Conservation (phyloP, 192 early-diverging fungal species). For the Backusella australiensis region DNA sequence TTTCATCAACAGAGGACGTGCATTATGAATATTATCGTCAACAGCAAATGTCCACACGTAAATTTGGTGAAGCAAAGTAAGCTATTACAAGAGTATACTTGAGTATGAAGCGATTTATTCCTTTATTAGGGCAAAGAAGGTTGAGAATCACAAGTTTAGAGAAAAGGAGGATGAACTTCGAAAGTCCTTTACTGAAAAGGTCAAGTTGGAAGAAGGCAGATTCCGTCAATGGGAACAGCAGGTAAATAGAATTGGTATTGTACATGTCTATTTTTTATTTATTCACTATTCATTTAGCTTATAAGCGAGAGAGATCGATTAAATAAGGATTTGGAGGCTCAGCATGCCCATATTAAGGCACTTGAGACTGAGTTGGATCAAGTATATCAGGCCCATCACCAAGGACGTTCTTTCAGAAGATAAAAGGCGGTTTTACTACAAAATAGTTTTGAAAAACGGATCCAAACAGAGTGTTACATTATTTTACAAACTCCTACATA, state of each 20-base stretch:
- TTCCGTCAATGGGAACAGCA: slow-evolving; percentile 99
- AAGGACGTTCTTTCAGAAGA: slow-evolving; percentile 14
- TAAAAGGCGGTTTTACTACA: background rate
- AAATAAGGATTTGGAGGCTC: slow-evolving; percentile 97
- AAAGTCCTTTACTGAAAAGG: slow-evolving; percentile 98
- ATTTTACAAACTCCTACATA: background rate
- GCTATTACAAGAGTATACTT: too few species aligned
- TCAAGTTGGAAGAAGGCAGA: slow-evolving; percentile 92
- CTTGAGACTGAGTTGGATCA: slow-evolving; percentile 81
- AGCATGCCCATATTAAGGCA: slow-evolving; percentile 91
- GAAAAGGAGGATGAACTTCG: slow-evolving; percentile 97
- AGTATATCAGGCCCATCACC: slow-evolving; percentile 24
- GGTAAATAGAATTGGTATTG: slow-evolving; percentile 12
- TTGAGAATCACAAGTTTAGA: slow-evolving; percentile 91
- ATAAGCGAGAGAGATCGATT: slow-evolving; percentile 98
- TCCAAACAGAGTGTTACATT: too few species aligned
- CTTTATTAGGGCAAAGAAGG: slow-evolving; percentile 62
- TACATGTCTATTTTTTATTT: background rate
- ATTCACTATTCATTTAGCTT: slow-evolving; percentile 40
- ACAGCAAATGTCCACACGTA: slow-evolving; percentile 85
- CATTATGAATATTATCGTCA: slow-evolving; percentile 96
- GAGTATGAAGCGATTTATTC: background rate
- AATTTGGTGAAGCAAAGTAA: slow-evolving; percentile 79
- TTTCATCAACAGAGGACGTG: slow-evolving; percentile 88
- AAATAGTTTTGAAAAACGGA: too few species aligned